Conservation (phyloP, 441 rosid species). For the Gossypium gossypioides region DNA sequence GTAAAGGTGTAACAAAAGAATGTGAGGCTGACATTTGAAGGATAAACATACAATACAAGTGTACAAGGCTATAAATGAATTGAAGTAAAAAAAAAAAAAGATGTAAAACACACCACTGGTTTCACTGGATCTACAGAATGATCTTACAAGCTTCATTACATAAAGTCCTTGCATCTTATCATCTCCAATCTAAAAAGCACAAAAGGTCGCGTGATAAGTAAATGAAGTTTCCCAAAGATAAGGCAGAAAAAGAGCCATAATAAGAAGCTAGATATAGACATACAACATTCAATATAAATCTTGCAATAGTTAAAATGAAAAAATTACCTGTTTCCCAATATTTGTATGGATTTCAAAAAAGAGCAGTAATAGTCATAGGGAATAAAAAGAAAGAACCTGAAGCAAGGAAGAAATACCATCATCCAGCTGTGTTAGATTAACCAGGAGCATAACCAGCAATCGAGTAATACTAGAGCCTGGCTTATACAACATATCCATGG, state of each 20-base stretch:
- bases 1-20: conserved; percentile 16
- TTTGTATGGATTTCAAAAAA: background rate
- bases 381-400: conserved; percentile 41
- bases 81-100: background rate
- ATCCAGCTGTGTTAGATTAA: conserved; percentile 75
- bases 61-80: background rate
- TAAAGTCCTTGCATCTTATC: conserved; percentile 70
- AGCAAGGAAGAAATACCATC: conserved; percentile 69
- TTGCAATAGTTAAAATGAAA: background rate
- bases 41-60: conserved; percentile 1
- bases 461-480: conserved; percentile 45
- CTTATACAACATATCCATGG: conserved; percentile 60
- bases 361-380: background rate
- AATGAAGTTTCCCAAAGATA: background rate
- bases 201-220: conserved; percentile 4
- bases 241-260: background rate
- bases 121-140: conserved; percentile 68
- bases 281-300: background rate
- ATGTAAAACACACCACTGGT: conserved; percentile 31
- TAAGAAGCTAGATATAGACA: background rate
- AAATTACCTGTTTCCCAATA: background rate
- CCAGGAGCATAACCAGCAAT: conserved; percentile 77
- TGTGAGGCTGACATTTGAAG: conserved; percentile 10
- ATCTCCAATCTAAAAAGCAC: conserved; percentile 49
- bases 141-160: conserved; percentile 84